phyloP scores from a whole-genome alignment of 2,329 filamentous ascomycete genomes.

The Ophiognomonia clavigignenti-juglandacearum region DNA sequence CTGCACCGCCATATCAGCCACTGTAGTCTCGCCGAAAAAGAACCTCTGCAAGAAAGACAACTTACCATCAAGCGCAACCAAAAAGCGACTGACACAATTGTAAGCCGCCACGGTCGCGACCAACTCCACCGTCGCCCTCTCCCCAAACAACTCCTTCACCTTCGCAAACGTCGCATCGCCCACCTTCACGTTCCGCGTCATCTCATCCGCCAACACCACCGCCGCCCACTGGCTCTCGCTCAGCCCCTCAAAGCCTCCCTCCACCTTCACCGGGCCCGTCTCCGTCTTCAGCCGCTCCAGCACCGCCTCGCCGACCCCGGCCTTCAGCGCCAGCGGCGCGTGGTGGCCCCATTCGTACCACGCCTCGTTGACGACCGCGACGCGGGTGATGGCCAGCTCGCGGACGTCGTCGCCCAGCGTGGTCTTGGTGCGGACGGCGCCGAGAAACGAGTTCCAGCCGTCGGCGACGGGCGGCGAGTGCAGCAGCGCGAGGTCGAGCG shows the following conservation, averaged over 20 bases:
- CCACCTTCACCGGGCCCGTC: constrained; percentile 22
- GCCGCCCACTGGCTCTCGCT: constrained; percentile 62
- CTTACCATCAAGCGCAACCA: constrained; percentile 75
- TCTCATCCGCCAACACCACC: constrained; percentile 72
- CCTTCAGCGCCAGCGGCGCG: constrained; percentile 59
- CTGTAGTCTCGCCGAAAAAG: too few relatives aligned
- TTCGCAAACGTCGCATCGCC: constrained; percentile 61
- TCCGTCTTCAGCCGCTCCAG: constrained; percentile 38
- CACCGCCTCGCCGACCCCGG: constrained; percentile 49
- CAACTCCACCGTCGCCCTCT: constrained; percentile 61
- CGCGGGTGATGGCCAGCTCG: constrained; percentile 75
- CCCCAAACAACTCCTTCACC: constrained; percentile 57
- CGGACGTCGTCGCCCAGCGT: constrained; percentile 51
- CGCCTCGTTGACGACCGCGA: constrained; percentile 74
- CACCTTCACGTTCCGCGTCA: constrained; percentile 72
- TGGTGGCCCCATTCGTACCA: constrained; percentile 86
- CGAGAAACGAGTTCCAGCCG: constrained; percentile 69
- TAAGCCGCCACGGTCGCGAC: constrained; percentile 74
- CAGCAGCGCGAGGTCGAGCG: constrained; percentile 71
- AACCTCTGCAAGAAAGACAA: too few relatives aligned
- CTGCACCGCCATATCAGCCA: constrained; percentile 33
- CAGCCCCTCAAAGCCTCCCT: constrained; percentile 28
- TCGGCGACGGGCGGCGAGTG: constrained; percentile 71
- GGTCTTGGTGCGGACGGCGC: constrained; percentile 54
- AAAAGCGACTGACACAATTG: constrained; percentile 79